Percentiles rank a stretch among this genome's conserved stretches.
These are phyloP conservation scores for Pyropia haitanensis DNA, from an alignment of 23 red algal genomes.

Conservation along the genomic window DNA sequence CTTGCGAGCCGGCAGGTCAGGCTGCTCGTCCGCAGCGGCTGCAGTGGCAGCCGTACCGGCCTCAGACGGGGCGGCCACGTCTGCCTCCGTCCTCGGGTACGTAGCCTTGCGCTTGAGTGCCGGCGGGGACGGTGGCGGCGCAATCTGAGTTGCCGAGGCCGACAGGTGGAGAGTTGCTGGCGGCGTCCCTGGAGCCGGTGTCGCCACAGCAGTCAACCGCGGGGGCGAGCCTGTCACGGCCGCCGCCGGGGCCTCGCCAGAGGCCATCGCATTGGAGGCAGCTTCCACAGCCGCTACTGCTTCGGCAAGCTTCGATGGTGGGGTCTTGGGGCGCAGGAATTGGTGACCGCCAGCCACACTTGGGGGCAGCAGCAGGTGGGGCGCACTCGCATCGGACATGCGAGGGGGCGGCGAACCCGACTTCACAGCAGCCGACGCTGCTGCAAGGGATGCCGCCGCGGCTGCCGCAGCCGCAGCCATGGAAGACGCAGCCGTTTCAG, in stretches of 20 bases:
- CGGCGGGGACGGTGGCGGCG: not conserved
- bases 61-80: not conserved
- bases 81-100: not conserved
- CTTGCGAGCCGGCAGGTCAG: not conserved
- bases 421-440: not conserved
- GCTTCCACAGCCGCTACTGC: not conserved
- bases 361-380: not conserved
- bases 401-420: not conserved
- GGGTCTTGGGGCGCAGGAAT: slow-evolving; percentile 2
- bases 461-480: not conserved
- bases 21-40: not conserved
- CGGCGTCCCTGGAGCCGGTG: not conserved
- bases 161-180: not conserved
- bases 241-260: not conserved
- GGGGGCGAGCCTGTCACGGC: slow-evolving; percentile 1
- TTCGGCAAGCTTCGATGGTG: not conserved
- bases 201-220: not conserved
- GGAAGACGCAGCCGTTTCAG: too few relatives aligned
- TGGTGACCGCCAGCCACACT: not conserved
- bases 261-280: not conserved
- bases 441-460: not conserved
- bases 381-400: not conserved
- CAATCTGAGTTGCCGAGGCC: not conserved
- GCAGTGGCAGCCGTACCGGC: not conserved
- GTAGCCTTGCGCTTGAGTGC: not conserved